Conservation (phyloP, 2,329 filamentous ascomycete genomes). For the Phaeoacremonium minimum region DNA sequence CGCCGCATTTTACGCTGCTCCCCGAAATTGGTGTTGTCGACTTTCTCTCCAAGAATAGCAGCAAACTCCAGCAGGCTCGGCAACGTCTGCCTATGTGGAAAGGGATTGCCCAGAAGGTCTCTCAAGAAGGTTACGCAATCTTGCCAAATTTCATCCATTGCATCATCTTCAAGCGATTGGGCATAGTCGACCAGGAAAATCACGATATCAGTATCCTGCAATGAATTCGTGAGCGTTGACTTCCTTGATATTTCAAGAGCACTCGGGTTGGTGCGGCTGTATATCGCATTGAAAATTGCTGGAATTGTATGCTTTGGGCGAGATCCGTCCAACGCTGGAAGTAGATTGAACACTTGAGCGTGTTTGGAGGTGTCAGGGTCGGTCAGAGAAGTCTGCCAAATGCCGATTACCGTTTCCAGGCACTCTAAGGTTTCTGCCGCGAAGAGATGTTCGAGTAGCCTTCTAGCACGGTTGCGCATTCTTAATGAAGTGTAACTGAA, state of each 20-base stretch:
- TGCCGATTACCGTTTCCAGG: slow-evolving; percentile 81
- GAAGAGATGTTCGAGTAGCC: slow-evolving; percentile 89
- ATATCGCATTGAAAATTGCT: slow-evolving; percentile 92
- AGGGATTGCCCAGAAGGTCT: slow-evolving; percentile 87
- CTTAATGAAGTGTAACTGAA: slow-evolving; percentile 88
- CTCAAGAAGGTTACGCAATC: slow-evolving; percentile 89
- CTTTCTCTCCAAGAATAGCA: slow-evolving; percentile 85
- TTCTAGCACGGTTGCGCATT: slow-evolving; percentile 83
- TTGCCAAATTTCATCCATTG: slow-evolving; percentile 96
- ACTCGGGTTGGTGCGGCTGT: slow-evolving; percentile 83
- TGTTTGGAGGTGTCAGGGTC: slow-evolving; percentile 44
- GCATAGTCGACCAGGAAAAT: slow-evolving; percentile 90
- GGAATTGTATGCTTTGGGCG: slow-evolving; percentile 88
- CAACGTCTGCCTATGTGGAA: slow-evolving; percentile 88
- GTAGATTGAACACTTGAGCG: slow-evolving; percentile 72
- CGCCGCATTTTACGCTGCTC: slow-evolving; percentile 89
- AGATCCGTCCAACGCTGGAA: slow-evolving; percentile 88
- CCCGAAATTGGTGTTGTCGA: slow-evolving; percentile 96
- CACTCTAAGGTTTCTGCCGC: slow-evolving; percentile 89
- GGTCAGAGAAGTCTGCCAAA: slow-evolving; percentile 62
- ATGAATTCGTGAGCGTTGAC: slow-evolving; percentile 81
- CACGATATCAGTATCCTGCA: slow-evolving; percentile 80
- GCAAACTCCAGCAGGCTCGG: slow-evolving; percentile 85
- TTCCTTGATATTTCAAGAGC: slow-evolving; percentile 76
- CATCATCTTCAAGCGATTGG: slow-evolving; percentile 86